Evolutionary conservation across 1,284 basidiomycete genomes (phyloP), one percentile per base, ranked within the genome.

Genomic region (Pseudozyma sp.): DNA sequence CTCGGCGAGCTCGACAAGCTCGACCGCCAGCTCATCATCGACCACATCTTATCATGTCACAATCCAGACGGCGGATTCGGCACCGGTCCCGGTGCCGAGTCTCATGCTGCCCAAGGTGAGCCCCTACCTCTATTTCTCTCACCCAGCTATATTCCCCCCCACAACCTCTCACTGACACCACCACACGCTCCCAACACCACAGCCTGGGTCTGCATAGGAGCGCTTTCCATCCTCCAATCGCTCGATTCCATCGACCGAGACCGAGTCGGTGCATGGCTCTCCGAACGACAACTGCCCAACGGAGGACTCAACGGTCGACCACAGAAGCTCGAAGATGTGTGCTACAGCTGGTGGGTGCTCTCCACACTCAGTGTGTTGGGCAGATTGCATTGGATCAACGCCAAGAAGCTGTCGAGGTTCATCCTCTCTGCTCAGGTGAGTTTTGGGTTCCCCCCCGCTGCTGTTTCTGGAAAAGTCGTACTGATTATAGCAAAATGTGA

Each of bases 11-110:
- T 98, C 19, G 82, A 86, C 57, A 80, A 64, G 4, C 82, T 89
- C n/a, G 84, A 87, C 49, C 44, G 61, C 9, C 86, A 77, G 11
- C 88, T 88, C 71, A 90, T 93, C 0, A 88, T 93, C 7, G 87
- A 85, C 4, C 94, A 95, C 84, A 89, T 99, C 45, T 82, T 87
- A 13, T 86, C 88, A 37, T 97, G 95, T 84, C 88, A 88, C 81
- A 99, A 99, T 84, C 96, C 94, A 82, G 96, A 99, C 83, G 95
- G 95, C 4, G 96, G 94, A 0, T 99, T 97, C 78, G 96, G 96
- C 11, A 90, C 88, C 42, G 85, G 87, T 19, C 88, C 89, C 9
- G 96, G 94, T 0, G 94, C 92, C 1, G 96, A 99, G 86, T 94
- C 91, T 72, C 96, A 98, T 86, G 90, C 94, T 7, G 92, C 89